phyloP scores from a whole-genome alignment of 371 early-diverging fungal genomes.

The Circinella umbellata region DNA sequence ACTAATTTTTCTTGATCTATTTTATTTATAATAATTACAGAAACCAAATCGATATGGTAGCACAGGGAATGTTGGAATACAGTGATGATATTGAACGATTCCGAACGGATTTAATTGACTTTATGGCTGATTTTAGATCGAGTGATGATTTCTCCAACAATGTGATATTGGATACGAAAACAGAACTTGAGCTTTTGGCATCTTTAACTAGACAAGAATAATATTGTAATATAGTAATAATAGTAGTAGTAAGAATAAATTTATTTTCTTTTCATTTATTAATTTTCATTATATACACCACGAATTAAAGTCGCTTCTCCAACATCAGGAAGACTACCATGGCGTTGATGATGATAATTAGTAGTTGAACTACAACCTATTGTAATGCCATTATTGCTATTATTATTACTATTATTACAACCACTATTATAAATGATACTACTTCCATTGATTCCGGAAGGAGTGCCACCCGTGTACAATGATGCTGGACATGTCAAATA shows the following conservation, averaged over 20 bases:
- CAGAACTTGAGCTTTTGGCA: background rate
- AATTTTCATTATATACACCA: slow-evolving; percentile 16
- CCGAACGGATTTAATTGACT: slow-evolving; percentile 90
- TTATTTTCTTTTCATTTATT: background rate
- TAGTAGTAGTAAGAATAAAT: background rate
- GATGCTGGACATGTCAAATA: slow-evolving; percentile 16
- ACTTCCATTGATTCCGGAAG: background rate
- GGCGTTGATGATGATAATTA: slow-evolving; percentile 5
- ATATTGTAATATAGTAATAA: background rate
- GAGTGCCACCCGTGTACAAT: too few relatives aligned
- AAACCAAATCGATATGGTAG: slow-evolving; percentile 83
- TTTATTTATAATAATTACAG: slow-evolving; percentile 35
- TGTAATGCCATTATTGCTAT: background rate
- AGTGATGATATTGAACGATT: slow-evolving; percentile 81
- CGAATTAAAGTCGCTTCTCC: slow-evolving; percentile 14
- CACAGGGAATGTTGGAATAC: slow-evolving; percentile 82
- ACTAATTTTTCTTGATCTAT: background rate
- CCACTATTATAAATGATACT: background rate
- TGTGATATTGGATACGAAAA: background rate
- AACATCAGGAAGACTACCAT: slow-evolving; percentile 7
- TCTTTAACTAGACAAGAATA: background rate
- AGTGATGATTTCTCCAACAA: slow-evolving; percentile 17
- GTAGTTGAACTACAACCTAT: background rate
- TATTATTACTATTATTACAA: background rate
- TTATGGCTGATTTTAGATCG: slow-evolving; percentile 70